phyloP scores from a whole-genome alignment of 1,139 yeast genomes.

The Hansenula anomala region DNA sequence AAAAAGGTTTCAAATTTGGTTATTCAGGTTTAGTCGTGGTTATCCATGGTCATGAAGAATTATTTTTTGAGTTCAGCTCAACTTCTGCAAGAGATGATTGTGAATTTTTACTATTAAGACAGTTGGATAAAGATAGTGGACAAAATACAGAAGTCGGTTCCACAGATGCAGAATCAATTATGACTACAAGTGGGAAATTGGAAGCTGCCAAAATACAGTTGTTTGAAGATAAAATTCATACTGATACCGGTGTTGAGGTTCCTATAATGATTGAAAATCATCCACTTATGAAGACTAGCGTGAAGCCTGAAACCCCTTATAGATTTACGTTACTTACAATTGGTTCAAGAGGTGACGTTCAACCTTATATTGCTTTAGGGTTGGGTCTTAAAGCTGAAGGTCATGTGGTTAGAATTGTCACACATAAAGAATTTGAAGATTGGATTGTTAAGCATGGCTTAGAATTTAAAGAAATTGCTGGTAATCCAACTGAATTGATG shows the following conservation, averaged over 20 bases:
- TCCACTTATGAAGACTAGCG: conserved; percentile 48
- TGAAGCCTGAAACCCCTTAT: conserved; percentile 48
- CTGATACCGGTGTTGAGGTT: conserved; percentile 56
- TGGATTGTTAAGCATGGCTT: conserved; percentile 72
- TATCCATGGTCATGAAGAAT: conserved; percentile 70
- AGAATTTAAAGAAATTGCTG: conserved; percentile 72
- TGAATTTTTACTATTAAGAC: conserved; percentile 45
- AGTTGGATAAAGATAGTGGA: conserved; percentile 37
- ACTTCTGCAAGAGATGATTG: conserved; percentile 72
- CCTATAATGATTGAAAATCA: conserved; percentile 66
- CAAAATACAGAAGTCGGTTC: conserved; percentile 35
- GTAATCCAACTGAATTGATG: conserved; percentile 92
- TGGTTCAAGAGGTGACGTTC: conserved; percentile 96
- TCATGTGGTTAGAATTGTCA: conserved; percentile 76
- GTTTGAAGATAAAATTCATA: conserved; percentile 57
- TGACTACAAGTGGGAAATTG: conserved; percentile 26
- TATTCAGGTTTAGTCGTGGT: conserved; percentile 67
- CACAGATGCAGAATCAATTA: conserved; percentile 28
- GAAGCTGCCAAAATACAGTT: conserved; percentile 51
- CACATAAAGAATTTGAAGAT: conserved; percentile 73
- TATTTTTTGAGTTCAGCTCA: conserved; percentile 70
- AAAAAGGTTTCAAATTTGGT: conserved; percentile 59
- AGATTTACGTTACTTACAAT: conserved; percentile 75
- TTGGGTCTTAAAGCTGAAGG: conserved; percentile 76
- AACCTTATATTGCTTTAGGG: conserved; percentile 90